These are phyloP conservation scores for Linum trigynum DNA, from an alignment of 345 rosid genomes.

Conservation along the genomic window DNA sequence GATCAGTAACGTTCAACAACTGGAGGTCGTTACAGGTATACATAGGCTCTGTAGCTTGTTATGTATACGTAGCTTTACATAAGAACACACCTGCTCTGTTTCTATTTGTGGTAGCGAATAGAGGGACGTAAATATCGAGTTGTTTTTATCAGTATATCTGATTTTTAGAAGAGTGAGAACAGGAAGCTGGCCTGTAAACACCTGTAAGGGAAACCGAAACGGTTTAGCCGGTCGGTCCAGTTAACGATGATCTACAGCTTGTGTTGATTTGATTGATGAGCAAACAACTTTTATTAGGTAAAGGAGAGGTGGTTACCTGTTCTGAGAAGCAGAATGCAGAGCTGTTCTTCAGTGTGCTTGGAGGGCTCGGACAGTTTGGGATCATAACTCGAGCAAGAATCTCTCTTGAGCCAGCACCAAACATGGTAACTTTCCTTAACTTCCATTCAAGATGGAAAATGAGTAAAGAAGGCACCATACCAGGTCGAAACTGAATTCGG, in stretches of 20 bases:
- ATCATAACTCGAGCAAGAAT: constrained; percentile 6
- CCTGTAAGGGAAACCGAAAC: too few relatives aligned
- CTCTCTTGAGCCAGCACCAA: constrained; percentile 2
- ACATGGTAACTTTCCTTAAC: background rate
- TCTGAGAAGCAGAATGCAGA: constrained; percentile 1
- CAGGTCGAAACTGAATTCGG: background rate
- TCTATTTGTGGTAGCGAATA: background rate
- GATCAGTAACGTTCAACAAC: constrained; percentile 1
- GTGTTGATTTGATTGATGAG: background rate
- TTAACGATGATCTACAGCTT: background rate
- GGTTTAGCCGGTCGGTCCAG: too few relatives aligned
- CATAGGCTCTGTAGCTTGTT: background rate
- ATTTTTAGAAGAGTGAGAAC: too few relatives aligned
- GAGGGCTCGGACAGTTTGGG: constrained; percentile 7
- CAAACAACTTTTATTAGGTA: background rate
- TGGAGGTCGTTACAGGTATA: background rate
- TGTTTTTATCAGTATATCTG: too few relatives aligned
- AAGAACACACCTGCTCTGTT: background rate
- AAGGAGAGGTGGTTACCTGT: background rate
- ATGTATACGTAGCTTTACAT: background rate
- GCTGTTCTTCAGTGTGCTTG: background rate
- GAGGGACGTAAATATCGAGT: background rate
- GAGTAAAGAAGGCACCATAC: background rate
- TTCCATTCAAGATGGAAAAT: background rate
- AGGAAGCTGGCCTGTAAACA: too few relatives aligned